phyloP scores from a whole-genome alignment of 2,329 filamentous ascomycete genomes.

The Fusarium sp. region DNA sequence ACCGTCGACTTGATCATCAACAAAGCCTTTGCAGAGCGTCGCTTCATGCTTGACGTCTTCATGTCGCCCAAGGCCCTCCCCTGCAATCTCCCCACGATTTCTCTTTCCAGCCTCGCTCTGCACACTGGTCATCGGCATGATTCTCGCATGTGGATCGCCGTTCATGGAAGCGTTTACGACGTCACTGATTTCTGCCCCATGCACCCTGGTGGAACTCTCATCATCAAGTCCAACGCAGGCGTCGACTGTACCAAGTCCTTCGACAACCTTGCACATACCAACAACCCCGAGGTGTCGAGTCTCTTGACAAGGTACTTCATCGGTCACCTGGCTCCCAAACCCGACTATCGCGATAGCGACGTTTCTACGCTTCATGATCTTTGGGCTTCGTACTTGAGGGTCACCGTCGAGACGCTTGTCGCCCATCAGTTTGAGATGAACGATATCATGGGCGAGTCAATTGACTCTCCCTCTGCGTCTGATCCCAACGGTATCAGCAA shows the following conservation, averaged over 20 bases:
- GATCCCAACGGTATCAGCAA: conserved; percentile 36
- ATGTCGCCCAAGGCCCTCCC: conserved; percentile 64
- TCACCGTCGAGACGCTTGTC: conserved; percentile 61
- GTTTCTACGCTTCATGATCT: conserved; percentile 58
- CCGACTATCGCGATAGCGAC: conserved; percentile 57
- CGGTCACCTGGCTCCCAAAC: conserved; percentile 60
- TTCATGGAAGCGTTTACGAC: conserved; percentile 64
- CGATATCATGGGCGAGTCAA: conserved; percentile 57
- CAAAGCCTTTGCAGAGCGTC: conserved; percentile 63
- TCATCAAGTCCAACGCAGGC: conserved; percentile 65
- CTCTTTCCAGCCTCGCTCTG: conserved; percentile 58
- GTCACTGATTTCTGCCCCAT: conserved; percentile 63
- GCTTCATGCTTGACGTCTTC: conserved; percentile 67
- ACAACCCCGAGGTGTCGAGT: conserved; percentile 63
- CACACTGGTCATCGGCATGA: conserved; percentile 61
- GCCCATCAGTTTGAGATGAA: conserved; percentile 64
- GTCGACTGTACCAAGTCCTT: conserved; percentile 63
- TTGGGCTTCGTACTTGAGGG: conserved; percentile 60
- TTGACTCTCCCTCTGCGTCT: conserved; percentile 12
- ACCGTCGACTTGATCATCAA: conserved; percentile 61
- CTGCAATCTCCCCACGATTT: conserved; percentile 60
- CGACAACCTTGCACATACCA: conserved; percentile 63
- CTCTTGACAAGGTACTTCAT: conserved; percentile 65
- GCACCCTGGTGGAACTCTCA: conserved; percentile 63
- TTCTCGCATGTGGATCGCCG: conserved; percentile 60